Percentiles rank a stretch among this genome's conserved stretches.
phyloP scores from a whole-genome alignment of 257 asterid species.

The Rehmannia glutinosa region DNA sequence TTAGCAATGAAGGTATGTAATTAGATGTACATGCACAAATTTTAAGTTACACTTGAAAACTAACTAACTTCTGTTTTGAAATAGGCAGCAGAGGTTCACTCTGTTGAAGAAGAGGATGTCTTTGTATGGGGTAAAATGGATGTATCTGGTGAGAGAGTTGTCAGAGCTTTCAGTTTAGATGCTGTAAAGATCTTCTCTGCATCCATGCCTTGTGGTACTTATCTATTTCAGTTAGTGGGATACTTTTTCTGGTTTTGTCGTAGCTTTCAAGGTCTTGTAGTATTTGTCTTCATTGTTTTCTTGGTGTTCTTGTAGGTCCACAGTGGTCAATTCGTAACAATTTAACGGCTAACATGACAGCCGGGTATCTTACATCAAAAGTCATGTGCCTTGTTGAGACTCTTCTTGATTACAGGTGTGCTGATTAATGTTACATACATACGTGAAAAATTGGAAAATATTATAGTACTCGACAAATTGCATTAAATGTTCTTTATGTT shows the following conservation, averaged over 20 bases:
- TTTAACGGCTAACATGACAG: conserved; percentile 27
- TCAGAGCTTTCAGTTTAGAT: conserved; percentile 46
- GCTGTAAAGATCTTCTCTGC: conserved; percentile 41
- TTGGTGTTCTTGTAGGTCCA: conserved; percentile 27
- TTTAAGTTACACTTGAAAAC: neutral
- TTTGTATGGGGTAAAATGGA: conserved; percentile 44
- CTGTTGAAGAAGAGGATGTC: conserved; percentile 30
- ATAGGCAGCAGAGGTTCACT: conserved; percentile 69
- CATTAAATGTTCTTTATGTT: neutral
- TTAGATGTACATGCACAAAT: neutral
- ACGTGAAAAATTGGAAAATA: neutral
- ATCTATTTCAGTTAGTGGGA: conserved; percentile 1
- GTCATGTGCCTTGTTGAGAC: conserved; percentile 52
- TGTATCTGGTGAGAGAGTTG: conserved; percentile 33
- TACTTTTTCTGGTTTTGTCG: neutral
- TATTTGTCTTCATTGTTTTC: conserved; percentile 6
- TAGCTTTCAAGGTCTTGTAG: neutral
- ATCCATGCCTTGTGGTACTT: conserved; percentile 51
- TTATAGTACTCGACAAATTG: neutral
- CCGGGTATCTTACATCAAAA: conserved; percentile 60
- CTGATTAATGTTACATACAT: neutral
- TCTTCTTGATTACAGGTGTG: conserved; percentile 79
- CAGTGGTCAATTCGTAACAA: conserved; percentile 28
- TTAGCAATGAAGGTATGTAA: conserved; percentile 64
- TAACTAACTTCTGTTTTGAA: conserved; percentile 2